Evolutionary conservation across 108 stramenopile genomes (phyloP), one percentile per base, ranked within the genome.

Genomic region (Skeletonema costatum): DNA sequence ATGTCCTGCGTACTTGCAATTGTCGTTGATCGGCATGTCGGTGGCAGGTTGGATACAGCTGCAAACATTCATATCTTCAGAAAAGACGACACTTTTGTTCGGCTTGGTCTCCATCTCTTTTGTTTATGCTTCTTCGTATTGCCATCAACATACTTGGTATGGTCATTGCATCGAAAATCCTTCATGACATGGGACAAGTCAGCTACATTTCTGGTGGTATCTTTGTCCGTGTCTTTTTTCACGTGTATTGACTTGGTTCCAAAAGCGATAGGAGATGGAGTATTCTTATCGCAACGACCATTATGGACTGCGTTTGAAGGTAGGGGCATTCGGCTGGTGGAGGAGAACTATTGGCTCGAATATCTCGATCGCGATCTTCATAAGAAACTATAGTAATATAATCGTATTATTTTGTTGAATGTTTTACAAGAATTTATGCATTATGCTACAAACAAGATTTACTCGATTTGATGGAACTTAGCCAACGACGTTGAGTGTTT

Each of bases 21-120:
- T 17, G 64, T 84, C 1, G 77, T 86, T 17, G 91, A 92, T 78
- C n/a, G 71, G 81, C 30, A 82, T 88, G 89, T 85, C 91, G 1
- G 8, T 87, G 30, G 87, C 76, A n/a, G 81, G 87, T 2, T 92
- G 88, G 87, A 32, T 75, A 41, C 59, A 62, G 0, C 73, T 82
- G 53, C 48, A 71, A 4, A 64, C 66, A 4, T 35, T 87, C 11
- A 66, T 75, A 16, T 41, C 39, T 29, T 41, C 60, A 19, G 70
- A 71, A 36, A 32, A 19, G 61, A 35, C 12, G 16, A 16, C 35
- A 2, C 31, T 75, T 32, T n/a, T 36, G 13, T 60, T 60, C 4
- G 76, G 70, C n/a, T 36, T 81, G 38, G 29, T 64, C n/a, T 29
- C 64, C 75, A n/a, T 69, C 61, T 30, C 36, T 21, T 17, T 4